Evolutionary conservation across 2,329 filamentous ascomycete genomes (phyloP).

Genomic region (Phyllachora maydis): DNA sequence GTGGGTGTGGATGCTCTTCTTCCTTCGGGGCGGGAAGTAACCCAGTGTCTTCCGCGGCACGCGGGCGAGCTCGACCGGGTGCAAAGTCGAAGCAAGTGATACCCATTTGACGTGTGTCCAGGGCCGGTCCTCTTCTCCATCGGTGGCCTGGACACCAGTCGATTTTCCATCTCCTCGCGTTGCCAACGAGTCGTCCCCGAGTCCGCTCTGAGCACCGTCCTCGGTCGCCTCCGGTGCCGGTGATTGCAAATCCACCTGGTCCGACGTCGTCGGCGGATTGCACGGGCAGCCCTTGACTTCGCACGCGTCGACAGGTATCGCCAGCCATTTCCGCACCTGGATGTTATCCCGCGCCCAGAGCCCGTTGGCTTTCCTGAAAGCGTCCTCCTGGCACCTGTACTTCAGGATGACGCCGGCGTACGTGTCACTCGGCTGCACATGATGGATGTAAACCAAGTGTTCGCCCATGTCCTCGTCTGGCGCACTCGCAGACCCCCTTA

Average conservation of each 20-base stretch:
- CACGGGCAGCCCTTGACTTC: conserved; percentile 57
- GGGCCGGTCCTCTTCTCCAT: conserved; percentile 33
- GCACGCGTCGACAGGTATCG: conserved; percentile 79
- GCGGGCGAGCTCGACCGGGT: conserved; percentile 68
- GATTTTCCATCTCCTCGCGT: conserved; percentile 12
- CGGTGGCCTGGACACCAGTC: conserved; percentile 1
- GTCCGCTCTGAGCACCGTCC: conserved; percentile 1
- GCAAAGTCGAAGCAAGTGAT: conserved; percentile 44
- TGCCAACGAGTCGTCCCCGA: conserved; percentile 20
- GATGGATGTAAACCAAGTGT: conserved; percentile 77
- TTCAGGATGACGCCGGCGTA: conserved; percentile 79
- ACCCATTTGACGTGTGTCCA: conserved; percentile 90
- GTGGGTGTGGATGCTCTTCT: conserved; percentile 55
- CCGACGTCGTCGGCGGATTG: conserved; percentile 24
- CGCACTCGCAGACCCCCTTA: conserved; percentile 16
- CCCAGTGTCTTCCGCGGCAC: conserved; percentile 64
- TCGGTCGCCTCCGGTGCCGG: conserved; percentile 18
- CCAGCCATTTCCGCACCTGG: conserved; percentile 60
- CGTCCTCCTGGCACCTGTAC: conserved; percentile 69
- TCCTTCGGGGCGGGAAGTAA: conserved; percentile 77
- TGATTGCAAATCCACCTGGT: conserved; percentile 28
- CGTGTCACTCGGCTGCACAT: conserved; percentile 65
- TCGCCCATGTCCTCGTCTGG: conserved; percentile 49
- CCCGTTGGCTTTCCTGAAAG: conserved; percentile 72
- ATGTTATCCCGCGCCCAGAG: conserved; percentile 90